phyloP scores from a whole-genome alignment of 176 grass and related monocot species.

The Ensete ventricosum region DNA sequence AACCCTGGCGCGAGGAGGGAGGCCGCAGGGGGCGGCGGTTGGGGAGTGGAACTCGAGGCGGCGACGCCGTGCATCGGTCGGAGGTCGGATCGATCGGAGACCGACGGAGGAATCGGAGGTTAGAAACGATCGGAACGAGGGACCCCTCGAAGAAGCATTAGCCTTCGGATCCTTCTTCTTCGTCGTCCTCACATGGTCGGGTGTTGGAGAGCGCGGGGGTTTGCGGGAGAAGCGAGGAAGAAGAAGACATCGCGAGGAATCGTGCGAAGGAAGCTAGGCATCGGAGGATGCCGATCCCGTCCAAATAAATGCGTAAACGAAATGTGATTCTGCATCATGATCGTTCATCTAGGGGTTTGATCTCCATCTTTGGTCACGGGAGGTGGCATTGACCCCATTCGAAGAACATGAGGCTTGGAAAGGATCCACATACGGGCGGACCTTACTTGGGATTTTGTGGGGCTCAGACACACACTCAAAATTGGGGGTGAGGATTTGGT shows the following conservation, averaged over 20 bases:
- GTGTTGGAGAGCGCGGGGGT: background rate
- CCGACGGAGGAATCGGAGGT: background rate
- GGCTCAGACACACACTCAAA: too few species aligned
- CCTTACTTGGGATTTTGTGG: too few species aligned
- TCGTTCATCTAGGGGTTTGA: background rate
- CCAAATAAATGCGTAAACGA: too few species aligned
- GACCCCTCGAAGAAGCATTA: too few species aligned
- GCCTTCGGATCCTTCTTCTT: background rate
- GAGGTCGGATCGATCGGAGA: slow-evolving; percentile 14
- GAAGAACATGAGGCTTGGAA: too few species aligned
- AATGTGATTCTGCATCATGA: too few species aligned
- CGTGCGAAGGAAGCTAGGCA: background rate
- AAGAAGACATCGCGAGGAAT: background rate
- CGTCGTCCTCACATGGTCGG: background rate
- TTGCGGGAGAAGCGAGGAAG: background rate
- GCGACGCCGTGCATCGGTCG: background rate
- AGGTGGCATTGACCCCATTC: too few species aligned
- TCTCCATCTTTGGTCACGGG: too few species aligned
- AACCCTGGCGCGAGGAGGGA: slow-evolving; percentile 48
- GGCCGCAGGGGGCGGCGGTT: slow-evolving; percentile 11
- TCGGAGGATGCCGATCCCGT: too few species aligned
- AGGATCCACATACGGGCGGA: too few species aligned
- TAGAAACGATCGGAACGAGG: too few species aligned
- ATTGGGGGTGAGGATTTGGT: too few species aligned
- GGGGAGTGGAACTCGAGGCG: slow-evolving; percentile 7